Base-by-base conservation (phyloP, 2,329 filamentous ascomycete genomes). In the Exserohilum rostratum region DNA sequence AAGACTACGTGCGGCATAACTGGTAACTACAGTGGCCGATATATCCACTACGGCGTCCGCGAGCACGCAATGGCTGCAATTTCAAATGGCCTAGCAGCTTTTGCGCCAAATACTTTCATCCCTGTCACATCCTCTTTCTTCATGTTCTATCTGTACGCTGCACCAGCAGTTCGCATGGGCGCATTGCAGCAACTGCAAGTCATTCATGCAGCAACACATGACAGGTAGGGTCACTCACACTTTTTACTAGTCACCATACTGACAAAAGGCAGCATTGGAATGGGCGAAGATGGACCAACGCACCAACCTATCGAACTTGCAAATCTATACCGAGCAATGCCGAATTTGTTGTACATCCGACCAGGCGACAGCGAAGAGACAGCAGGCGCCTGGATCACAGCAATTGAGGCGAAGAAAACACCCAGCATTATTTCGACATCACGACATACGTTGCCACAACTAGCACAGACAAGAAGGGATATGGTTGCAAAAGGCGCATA, bases 141-240 rank as follows among this genome's bases (percentile, higher is more conserved):
- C 76, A 87, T 87, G 82, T 87, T 87, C 70, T 86, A 86, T 61
- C 72, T 82, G 5, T 82, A 83, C 53, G 83, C 83, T 9, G 84
- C 85, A 0, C 80, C 83, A 0, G 84, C 79, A 6, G 79, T 87
- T 2, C 82, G 85, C 12, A 87, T 87, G 84, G 83, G 83, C 6
- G 84, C 84, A 3, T 75, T 86, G 1, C 80, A 83, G 46, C 68
- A 77, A 20, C 78, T 87, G 1, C 82, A 83, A 47, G 75, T 78
- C 25, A 86, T 87, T 46, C 85, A 87, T 64, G 77, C 82, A 29
- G 85, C 84, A 1, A 87, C 85, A 0, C 85, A 87, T 22, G 84
- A 87, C 40, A 53, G 49, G 49, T 52, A 46, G 4, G 11, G n/a
- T 4, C 20, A 3, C 3, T 29, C 31, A n/a, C n/a, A 10, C 42